Evolutionary conservation across 768 basidiomycete species (phyloP), one percentile per base, ranked within the genome.

Genomic region (Clathrus columnatus): DNA sequence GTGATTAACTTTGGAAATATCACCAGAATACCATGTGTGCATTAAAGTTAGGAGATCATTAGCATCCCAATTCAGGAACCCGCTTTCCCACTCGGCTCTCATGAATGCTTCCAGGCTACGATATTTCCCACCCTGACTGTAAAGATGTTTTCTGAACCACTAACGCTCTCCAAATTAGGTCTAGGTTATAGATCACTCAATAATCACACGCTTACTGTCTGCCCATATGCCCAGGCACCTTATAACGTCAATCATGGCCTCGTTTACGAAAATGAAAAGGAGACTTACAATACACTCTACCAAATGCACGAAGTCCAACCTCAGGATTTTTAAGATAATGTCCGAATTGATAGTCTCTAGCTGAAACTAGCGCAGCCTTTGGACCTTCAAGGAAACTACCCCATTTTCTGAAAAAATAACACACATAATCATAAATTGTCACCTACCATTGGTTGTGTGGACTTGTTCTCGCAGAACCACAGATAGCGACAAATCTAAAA

Each of bases 331-430:
- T 60, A 48, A 63, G 77, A 62, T 81, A 83, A 60, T 80, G 78
- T 0, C 80, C 80, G 43, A 71, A 61, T 1, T 78, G 66, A 62
- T 79, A 83, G 59, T 82, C 80, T 61, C 74, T 75, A 17, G 82
- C 80, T 24, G 75, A 73, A 0, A 72, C 53, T 46, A 83, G 67
- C 2, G 82, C 78, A 14, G 78, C 71, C 61, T 78, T 82, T 5
- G 78, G 77, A 0, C 81, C 80, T 66, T 83, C 81, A 20, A 82
- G 63, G 67, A 81, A 81, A 62, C 80, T 81, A 59, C n/a, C n/a
- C n/a, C n/a, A 32, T 32, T 32, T 32, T 32, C 16, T 7, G 44
- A 20, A 16, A 23, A 36, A n/a, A n/a, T n/a, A n/a, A n/a, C n/a
- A n/a, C n/a, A n/a, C n/a, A n/a, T n/a, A n/a, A n/a, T n/a, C n/a